Percentiles rank a stretch among this genome's conserved stretches.
Conservation (phyloP, 768 basidiomycete genomes). For the Leccinum subgranulosum region DNA sequence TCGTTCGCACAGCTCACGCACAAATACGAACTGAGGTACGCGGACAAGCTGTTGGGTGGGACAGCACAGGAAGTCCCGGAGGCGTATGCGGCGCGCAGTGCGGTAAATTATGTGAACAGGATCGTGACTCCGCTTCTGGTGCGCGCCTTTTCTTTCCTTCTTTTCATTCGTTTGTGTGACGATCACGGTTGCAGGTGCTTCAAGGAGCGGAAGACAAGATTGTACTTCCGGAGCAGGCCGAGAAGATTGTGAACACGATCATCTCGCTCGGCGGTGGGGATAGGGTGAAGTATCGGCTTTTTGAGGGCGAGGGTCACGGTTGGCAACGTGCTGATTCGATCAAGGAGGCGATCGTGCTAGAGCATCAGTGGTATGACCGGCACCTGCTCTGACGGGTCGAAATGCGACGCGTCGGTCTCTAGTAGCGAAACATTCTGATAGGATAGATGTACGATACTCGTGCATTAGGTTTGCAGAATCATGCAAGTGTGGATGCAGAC, state of each 20-base stretch:
- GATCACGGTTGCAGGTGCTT: conserved; percentile 45
- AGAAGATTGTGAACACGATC: conserved; percentile 30
- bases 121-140: conserved; percentile 67
- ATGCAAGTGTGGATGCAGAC: background rate
- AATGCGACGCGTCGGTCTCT: background rate
- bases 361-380: conserved; percentile 35
- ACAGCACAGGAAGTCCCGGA: conserved; percentile 49
- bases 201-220: conserved; percentile 63
- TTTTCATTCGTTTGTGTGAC: background rate
- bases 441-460: background rate
- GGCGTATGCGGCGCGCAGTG: conserved; percentile 58
- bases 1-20: conserved; percentile 62
- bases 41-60: conserved; percentile 67
- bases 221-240: conserved; percentile 66
- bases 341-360: conserved; percentile 33
- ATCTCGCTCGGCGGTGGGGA: conserved; percentile 15
- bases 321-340: conserved; percentile 36
- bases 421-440: background rate
- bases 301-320: conserved; percentile 45
- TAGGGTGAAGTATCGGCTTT: conserved; percentile 36
- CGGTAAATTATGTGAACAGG: conserved; percentile 56
- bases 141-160: conserved; percentile 15
- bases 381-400: conserved; percentile 7
- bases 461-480: background rate
- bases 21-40: conserved; percentile 64